phyloP scores from a whole-genome alignment of 768 basidiomycete genomes.

The Suillus discolor region DNA sequence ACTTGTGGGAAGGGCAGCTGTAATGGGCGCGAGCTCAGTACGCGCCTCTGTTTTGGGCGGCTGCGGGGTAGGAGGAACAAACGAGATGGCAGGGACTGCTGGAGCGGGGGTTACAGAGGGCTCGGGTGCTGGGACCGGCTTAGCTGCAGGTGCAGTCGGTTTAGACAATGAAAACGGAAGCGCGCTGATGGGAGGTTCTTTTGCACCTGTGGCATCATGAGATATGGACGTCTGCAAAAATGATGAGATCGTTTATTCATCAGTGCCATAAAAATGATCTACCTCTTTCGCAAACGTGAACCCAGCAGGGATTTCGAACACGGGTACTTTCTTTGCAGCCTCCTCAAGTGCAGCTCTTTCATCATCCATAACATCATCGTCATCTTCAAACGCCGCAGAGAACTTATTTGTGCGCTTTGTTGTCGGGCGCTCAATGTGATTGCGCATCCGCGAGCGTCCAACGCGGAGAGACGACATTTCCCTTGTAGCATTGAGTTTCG shows the following conservation, averaged over 20 bases:
- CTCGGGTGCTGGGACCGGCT: constrained; percentile 16
- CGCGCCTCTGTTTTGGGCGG: constrained; percentile 15
- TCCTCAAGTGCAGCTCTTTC: constrained; percentile 51
- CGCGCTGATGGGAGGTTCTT: constrained; percentile 66
- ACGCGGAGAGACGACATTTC: constrained; percentile 61
- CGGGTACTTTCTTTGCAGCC: constrained; percentile 54
- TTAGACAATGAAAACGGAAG: constrained; percentile 68
- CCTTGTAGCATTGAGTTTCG: constrained; percentile 21
- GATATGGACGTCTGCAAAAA: constrained; percentile 35
- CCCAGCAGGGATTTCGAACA: constrained; percentile 60
- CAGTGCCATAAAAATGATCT: constrained; percentile 26
- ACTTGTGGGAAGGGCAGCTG: constrained; percentile 11
- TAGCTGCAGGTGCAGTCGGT: constrained; percentile 24
- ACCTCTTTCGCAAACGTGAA: constrained; percentile 73
- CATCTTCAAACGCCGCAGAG: constrained; percentile 64
- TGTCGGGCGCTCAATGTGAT: constrained; percentile 61
- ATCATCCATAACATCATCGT: constrained; percentile 45
- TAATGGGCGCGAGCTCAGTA: constrained; percentile 19
- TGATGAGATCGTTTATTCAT: constrained; percentile 6
- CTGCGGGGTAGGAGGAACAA: constrained; percentile 30
- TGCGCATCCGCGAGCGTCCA: constrained; percentile 60
- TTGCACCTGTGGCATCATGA: constrained; percentile 46
- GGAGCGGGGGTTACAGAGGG: constrained; percentile 11
- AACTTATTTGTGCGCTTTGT: constrained; percentile 55
- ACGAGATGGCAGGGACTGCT: constrained; percentile 24